Evolutionary conservation across 1,284 basidiomycete species (phyloP), one percentile per base, ranked within the genome.

Genomic region (Sporisorium exsertum): DNA sequence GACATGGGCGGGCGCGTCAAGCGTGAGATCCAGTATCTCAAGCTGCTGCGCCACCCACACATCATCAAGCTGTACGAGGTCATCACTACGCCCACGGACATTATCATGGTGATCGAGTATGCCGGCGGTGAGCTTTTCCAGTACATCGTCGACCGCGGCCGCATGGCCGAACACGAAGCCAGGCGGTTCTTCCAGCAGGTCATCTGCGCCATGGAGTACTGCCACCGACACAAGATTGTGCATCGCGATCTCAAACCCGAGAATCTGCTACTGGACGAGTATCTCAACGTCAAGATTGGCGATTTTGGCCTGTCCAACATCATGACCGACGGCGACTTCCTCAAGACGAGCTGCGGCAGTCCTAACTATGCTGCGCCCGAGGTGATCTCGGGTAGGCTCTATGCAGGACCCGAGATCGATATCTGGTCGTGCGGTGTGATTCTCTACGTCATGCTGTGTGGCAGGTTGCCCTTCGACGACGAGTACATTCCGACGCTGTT

Each of bases 1-100:
- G 93, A 94, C 87, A 83, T 84, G 77, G 83, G 84, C 51, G 80
- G 81, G 1, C 62, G 96, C 59, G 95, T 99, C 22, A 93, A 94
- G 86, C 90, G 95, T 51, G 96, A 99, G 74, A 85, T 85, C 58
- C 83, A 84, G 65, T 85, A 83, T 42, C 81, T 85, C 46, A 81
- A 81, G 59, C 69, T 84, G 29, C 62, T 85, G 12, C 78, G 83
- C 16, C 84, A 85, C 56, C 83, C 84, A 3, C 83, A 85, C 56
- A 85, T 85, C 64, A 84, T 85, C 80, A 84, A 84, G 70, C 77
- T 85, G 26, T 85, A 85, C 76, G 84, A 85, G 46, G 84, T 85
- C 29, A 82, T 85, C 61, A 82, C 82, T 9, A 85, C 84, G 20
- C 83, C 84, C 29, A 74, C 72, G 27, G 83, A 85, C 51, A 84